Evolutionary conservation across 1,139 yeast genomes (phyloP).

Genomic region (Torulaspora pretoriensis): DNA sequence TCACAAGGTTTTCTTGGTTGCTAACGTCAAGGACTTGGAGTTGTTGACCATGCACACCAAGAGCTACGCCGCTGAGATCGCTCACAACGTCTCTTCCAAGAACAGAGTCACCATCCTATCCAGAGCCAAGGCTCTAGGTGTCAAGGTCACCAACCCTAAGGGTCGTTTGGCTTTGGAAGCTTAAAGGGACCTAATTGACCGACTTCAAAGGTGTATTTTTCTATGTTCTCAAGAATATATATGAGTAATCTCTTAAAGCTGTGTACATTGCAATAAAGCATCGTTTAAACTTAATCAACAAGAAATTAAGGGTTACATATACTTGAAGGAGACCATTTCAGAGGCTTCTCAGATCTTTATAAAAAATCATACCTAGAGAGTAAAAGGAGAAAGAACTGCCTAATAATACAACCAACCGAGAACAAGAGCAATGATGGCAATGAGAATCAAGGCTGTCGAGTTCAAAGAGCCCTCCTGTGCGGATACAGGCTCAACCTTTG

Average conservation of each 20-base stretch:
- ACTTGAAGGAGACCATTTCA: background rate
- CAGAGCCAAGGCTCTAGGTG: slow-evolving; percentile 97
- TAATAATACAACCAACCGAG: slow-evolving; percentile 59
- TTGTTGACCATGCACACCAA: slow-evolving; percentile 94
- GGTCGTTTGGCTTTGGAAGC: slow-evolving; percentile 99
- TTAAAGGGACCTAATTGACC: slow-evolving; percentile 41
- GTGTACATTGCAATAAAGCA: slow-evolving; percentile 16
- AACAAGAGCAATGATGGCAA: slow-evolving; percentile 54
- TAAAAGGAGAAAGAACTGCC: slow-evolving; percentile 2
- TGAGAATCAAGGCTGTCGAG: slow-evolving; percentile 47
- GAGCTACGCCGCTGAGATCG: slow-evolving; percentile 99
- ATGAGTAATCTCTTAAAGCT: slow-evolving; percentile 14
- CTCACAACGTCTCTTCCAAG: slow-evolving; percentile 96
- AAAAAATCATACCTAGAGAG: slow-evolving; percentile 3
- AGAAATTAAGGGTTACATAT: background rate
- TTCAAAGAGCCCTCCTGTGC: slow-evolving; percentile 41
- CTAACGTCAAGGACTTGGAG: slow-evolving; percentile 91
- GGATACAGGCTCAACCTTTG: slow-evolving; percentile 15
- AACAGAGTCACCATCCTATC: slow-evolving; percentile 96
- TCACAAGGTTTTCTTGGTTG: slow-evolving; percentile 93
- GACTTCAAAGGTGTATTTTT: slow-evolving; percentile 6
- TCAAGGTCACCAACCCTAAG: slow-evolving; percentile 98
- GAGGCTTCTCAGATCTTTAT: background rate
- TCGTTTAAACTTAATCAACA: slow-evolving; percentile 2
- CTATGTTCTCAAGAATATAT: slow-evolving; percentile 9